phyloP scores from a whole-genome alignment of 805 yeast species.

The Ogataea angusta region DNA sequence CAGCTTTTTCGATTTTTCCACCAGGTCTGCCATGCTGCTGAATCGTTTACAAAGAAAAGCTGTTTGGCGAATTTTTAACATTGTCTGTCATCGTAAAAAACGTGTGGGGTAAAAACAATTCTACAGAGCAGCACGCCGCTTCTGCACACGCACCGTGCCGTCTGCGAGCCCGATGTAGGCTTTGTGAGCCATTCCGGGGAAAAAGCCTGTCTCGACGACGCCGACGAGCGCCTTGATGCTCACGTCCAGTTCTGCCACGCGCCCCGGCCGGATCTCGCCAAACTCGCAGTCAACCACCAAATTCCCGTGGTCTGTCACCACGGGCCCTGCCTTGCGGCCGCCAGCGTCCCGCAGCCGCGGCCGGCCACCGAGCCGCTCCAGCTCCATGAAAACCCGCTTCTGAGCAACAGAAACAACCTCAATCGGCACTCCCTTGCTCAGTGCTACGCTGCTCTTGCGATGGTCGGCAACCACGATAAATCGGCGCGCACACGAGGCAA shows the following conservation, averaged over 20 bases:
- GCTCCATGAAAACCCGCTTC: constrained; percentile 50
- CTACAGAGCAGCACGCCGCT: neutral
- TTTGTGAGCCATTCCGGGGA: constrained; percentile 66
- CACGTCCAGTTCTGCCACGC: constrained; percentile 50
- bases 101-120: constrained; percentile 7
- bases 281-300: constrained; percentile 91
- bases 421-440: constrained; percentile 91
- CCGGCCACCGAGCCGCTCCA: constrained; percentile 59
- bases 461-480: constrained; percentile 93
- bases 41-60: constrained; percentile 1
- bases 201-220: constrained; percentile 94
- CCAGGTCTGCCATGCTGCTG: constrained; percentile 30
- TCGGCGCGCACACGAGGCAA: constrained; percentile 73
- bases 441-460: constrained; percentile 74
- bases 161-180: constrained; percentile 87
- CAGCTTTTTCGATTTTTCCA: constrained; percentile 81
- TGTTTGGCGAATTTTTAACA: constrained; percentile 4
- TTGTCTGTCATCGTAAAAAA: constrained; percentile 10
- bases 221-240: constrained; percentile 77
- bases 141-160: constrained; percentile 43
- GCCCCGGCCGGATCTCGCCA: constrained; percentile 57
- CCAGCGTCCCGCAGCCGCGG: constrained; percentile 80
- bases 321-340: constrained; percentile 92
- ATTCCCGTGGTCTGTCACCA: constrained; percentile 93
- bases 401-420: constrained; percentile 87